Evolutionary conservation across 2,329 filamentous ascomycete genomes (phyloP), one percentile per base, ranked within the genome.

Genomic region (Fusarium sp.): DNA sequence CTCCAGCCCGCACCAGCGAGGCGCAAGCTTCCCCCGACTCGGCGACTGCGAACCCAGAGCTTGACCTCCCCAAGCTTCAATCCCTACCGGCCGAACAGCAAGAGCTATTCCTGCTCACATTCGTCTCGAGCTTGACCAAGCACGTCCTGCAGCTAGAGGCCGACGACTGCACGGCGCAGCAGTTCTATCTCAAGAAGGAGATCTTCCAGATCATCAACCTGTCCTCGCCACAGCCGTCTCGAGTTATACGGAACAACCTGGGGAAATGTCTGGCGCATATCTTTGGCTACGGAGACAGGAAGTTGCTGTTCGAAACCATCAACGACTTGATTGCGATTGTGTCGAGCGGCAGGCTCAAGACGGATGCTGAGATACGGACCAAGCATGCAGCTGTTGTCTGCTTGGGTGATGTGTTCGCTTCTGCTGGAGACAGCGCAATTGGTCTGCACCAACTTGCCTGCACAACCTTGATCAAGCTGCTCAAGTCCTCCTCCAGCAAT

Each of bases 391-490:
- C 96, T 24, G 93, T 94, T 43, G 91, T 93, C 81, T 97, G 95
- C 80, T 82, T 99, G 76, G 97, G 97, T 35, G 93, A 97, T 80
- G 91, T 98, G 37, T 98, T 95, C 83, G 94, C 93, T 68, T 91
- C 93, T n/a, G 96, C 96, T 3, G 97, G 97, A 64, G 97, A 98
- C 82, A 98, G 96, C 82, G 95, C 94, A 58, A 94, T 97, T 82
- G 92, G 93, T 73, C 86, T 98, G 69, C 94, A 97, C 71, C 92
- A 92, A 65, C 84, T 97, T 69, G 91, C 92, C 18, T 94, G 92
- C 76, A 88, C 91, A 13, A 90, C 91, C 6, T 84, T 97, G 61
- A 79, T 97, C 66, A 97, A 95, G 83, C 86, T 95, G 0, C 84
- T 97, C 72, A 98, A 98, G 83, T 86, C 90, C 13, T 92, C 95